phyloP scores from a whole-genome alignment of 352 stramenopile genomes.

The Pythium brachiatum region DNA sequence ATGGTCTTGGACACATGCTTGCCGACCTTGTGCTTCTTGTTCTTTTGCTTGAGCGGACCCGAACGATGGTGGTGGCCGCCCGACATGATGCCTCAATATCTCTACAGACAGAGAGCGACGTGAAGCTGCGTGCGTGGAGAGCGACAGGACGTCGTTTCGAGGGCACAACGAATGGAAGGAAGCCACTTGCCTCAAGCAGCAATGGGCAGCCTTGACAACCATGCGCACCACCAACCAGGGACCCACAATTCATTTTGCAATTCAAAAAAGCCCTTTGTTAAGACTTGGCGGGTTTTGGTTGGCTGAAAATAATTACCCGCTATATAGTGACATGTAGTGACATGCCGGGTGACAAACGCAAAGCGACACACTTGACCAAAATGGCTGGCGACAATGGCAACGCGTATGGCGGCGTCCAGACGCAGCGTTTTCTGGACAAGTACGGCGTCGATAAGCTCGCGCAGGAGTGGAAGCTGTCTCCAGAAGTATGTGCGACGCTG shows the following conservation, averaged over 20 bases:
- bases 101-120: neutral
- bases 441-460: slow-evolving; percentile 66
- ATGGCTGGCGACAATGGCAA: slow-evolving; percentile 18
- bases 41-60: slow-evolving; percentile 88
- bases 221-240: slow-evolving; percentile 14
- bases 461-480: slow-evolving; percentile 44
- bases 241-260: slow-evolving; percentile 26
- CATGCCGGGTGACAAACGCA: neutral
- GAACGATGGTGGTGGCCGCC: slow-evolving; percentile 80
- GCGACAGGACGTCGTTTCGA: slow-evolving; percentile 10
- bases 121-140: neutral
- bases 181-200: slow-evolving; percentile 19
- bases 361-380: slow-evolving; percentile 3
- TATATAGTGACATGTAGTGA: neutral
- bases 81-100: slow-evolving; percentile 35
- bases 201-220: neutral
- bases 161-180: slow-evolving; percentile 15
- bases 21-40: slow-evolving; percentile 91
- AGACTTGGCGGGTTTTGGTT: too few relatives aligned
- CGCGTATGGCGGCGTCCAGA: slow-evolving; percentile 25
- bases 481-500: slow-evolving; percentile 45
- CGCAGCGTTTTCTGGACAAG: slow-evolving; percentile 54
- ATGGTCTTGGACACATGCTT: slow-evolving; percentile 82
- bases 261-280: slow-evolving; percentile 18
- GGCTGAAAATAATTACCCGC: slow-evolving; percentile 12